These are phyloP conservation scores for Claviceps africana DNA, from an alignment of 2,329 filamentous ascomycete species.

Conservation along the genomic window DNA sequence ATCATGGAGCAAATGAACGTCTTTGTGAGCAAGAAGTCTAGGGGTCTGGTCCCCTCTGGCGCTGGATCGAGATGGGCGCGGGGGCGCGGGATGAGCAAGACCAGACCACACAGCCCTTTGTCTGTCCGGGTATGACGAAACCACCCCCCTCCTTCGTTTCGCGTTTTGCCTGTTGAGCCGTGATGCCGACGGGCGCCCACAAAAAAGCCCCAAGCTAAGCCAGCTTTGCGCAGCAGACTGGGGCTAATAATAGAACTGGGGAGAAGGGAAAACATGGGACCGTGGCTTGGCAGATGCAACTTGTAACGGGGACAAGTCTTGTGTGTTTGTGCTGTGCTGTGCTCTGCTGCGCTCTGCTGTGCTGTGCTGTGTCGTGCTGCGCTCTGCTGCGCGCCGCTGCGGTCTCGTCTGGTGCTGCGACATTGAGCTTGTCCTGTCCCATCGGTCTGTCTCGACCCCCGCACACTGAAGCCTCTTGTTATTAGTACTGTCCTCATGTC, in stretches of 20 bases:
- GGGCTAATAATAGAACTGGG: slow-evolving; percentile 4
- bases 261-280: not conserved
- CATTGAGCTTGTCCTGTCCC: too few species aligned
- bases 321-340: not conserved
- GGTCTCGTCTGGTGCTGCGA: not conserved
- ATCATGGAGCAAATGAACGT: not conserved
- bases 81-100: not conserved
- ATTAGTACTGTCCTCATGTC: too few species aligned
- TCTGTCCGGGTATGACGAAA: slow-evolving; percentile 1
- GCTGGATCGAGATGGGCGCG: slow-evolving; percentile 2
- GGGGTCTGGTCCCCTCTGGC: not conserved
- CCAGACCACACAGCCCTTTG: not conserved
- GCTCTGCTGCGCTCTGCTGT: too few species aligned
- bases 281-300: not conserved
- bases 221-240: not conserved
- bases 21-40: not conserved
- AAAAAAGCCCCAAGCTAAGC: not conserved
- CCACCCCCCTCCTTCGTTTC: not conserved
- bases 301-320: not conserved
- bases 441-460: too few species aligned
- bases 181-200: slow-evolving; percentile 2
- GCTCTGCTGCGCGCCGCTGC: not conserved
- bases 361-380: not conserved
- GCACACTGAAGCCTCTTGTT: too few species aligned
- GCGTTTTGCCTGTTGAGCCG: slow-evolving; percentile 2